Evolutionary conservation across 139 green algal genomes (phyloP), one percentile per base, ranked within the genome.

Genomic region (Chlorella sp.): DNA sequence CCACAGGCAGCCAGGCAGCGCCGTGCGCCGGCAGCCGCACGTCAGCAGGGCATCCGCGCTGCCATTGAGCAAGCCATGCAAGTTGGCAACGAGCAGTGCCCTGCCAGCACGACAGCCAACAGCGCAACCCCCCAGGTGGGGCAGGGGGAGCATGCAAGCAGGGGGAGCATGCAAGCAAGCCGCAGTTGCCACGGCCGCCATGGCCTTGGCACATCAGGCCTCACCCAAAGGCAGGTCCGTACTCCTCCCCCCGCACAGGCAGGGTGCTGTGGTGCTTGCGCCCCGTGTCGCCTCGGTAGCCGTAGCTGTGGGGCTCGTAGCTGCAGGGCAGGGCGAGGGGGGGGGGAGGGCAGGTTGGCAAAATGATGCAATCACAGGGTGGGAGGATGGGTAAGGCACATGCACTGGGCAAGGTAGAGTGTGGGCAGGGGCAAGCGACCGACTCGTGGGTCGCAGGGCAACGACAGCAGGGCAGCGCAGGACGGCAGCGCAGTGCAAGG

Each of bases 241-340:
- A 98, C 23, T 93, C 89, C 74, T 96, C 88, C 0, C 96, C 95
- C 69, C 78, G 91, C 13, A 82, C 90, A n/a, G 28, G 87, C 62
- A 83, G 63, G 30, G 69, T 34, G 67, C 86, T 72, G 84, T 93
- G 69, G 60, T 88, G 95, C 80, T 95, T 95, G 60, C 91, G 87
- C 51, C 96, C 96, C 70, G 97, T 93, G 65, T 98, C 95, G 5
- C 94, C 96, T 71, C 97, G 92, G 73, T 98, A 98, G 1, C 95
- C 96, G 83, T 95, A 98, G 79, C 90, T 96, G 87, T 90, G 86
- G 0, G 88, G 57, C 81, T 98, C 96, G 91, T 91, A 98, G 25
- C 93, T 96, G 90, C 78, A 74, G 20, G 30, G 47, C 11, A 15
- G 28, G 20, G 26, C 23, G 73, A 9, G 21, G 23, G 17, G 30